Conservation (phyloP, 2,329 filamentous ascomycete genomes). For the Lanzia echinophila region DNA sequence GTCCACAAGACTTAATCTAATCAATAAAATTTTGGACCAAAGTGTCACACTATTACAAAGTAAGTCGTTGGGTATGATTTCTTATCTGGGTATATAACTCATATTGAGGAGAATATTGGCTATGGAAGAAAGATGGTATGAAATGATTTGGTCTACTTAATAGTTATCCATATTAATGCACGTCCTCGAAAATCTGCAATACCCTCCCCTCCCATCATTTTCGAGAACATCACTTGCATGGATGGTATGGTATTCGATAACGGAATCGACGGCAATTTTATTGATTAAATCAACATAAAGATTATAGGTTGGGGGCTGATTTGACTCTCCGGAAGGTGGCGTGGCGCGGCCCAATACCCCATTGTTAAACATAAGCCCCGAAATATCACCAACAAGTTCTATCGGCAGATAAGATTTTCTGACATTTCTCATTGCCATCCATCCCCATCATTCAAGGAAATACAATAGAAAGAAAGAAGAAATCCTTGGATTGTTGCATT, state of each 20-base stretch:
- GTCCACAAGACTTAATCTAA: too few species aligned
- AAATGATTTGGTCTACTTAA: background rate
- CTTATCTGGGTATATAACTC: too few species aligned
- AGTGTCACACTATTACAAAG: too few species aligned
- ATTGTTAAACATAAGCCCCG: background rate
- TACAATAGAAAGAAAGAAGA: background rate
- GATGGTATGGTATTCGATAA: conserved; percentile 3
- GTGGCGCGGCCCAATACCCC: conserved; percentile 1
- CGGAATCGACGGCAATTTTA: conserved; percentile 4
- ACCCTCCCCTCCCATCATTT: background rate
- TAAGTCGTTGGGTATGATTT: background rate
- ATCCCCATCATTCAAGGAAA: background rate
- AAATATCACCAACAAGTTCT: background rate
- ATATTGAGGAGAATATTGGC: too few species aligned
- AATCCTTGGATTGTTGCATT: background rate
- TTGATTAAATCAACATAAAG: background rate
- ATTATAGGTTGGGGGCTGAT: background rate
- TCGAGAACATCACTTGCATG: conserved; percentile 4
- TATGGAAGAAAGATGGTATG: background rate
- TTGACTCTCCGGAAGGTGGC: background rate
- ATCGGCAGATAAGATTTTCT: background rate
- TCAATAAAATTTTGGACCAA: too few species aligned
- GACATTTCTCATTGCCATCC: conserved; percentile 1
- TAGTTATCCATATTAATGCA: background rate
- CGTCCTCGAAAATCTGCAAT: conserved; percentile 1